Evolutionary conservation across 208 protist species (phyloP).

Genomic region (Trypanosoma mega): DNA sequence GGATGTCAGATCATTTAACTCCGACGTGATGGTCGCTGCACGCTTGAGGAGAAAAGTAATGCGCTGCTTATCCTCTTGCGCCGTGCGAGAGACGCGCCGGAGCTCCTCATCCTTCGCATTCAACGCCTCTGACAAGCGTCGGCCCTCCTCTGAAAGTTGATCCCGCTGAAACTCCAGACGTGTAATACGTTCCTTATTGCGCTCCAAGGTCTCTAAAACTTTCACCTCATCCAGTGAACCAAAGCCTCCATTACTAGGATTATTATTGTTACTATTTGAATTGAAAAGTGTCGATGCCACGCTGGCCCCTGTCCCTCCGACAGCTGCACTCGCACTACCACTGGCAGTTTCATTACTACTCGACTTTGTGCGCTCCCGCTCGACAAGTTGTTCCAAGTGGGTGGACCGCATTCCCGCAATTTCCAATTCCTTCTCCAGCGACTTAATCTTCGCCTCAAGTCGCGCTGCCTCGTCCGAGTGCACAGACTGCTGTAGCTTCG

Average conservation of each 20-base stretch:
- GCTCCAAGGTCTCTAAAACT: slow-evolving; percentile 52
- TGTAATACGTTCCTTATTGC: slow-evolving; percentile 55
- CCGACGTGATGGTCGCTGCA: slow-evolving; percentile 51
- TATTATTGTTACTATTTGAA: neutral
- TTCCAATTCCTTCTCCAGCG: slow-evolving; percentile 9
- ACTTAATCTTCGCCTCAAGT: slow-evolving; percentile 8
- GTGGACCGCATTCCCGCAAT: slow-evolving; percentile 7
- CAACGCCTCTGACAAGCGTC: slow-evolving; percentile 46
- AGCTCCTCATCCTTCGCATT: slow-evolving; percentile 44
- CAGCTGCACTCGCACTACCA: too few species aligned
- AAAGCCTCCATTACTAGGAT: neutral
- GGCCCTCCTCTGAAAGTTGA: slow-evolving; percentile 32
- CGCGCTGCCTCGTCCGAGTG: neutral
- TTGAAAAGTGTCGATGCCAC: neutral
- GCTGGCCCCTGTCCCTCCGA: neutral
- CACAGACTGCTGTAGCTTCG: slow-evolving; percentile 12
- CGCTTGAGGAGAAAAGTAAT: slow-evolving; percentile 77
- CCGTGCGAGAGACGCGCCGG: slow-evolving; percentile 34
- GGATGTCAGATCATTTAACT: slow-evolving; percentile 34
- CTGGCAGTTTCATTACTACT: neutral
- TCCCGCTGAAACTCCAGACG: slow-evolving; percentile 64
- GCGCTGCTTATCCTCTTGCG: slow-evolving; percentile 78
- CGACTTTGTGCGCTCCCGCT: neutral
- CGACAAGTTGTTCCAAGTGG: slow-evolving; percentile 10
- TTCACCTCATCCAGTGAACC: slow-evolving; percentile 38